Base-by-base conservation (phyloP, 768 basidiomycete species). In the Panaeolus cyanescens region DNA sequence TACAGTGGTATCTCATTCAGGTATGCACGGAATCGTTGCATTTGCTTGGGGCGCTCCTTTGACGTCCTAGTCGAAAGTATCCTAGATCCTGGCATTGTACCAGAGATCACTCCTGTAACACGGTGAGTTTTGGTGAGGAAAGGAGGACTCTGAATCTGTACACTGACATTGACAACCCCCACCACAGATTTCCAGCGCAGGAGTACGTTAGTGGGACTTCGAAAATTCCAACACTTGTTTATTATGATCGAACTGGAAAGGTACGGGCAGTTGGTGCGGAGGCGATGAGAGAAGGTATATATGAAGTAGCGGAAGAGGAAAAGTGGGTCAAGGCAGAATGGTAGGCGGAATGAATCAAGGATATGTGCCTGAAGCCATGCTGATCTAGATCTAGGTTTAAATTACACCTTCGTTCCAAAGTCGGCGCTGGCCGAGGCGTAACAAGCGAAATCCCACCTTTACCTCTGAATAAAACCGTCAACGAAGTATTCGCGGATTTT, bases 401-500 rank as follows among this genome's bases (percentile, higher is more conserved):
- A 42, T 36, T 60, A 5, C 59, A 60, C 30, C 59, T 60, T 12
- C 32, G 54, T 3, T 45, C 59, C 32, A 42, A 58, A 25, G 5
- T 15, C n/a, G 37, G 31, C 3, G 37, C 5, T n/a, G 33, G 28
- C 10, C 4, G n/a, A 54, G 63, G 71, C 9, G 36, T 78, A 33
- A 63, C 59, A 8, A 71, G 75, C 19, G 74, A 79, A 25, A 70
- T 82, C 19, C 80, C 79, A 1, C 64, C 76, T 0, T 73, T 84
- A 9, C 83, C 85, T 3, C 56, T 64, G 8, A 73, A 74, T 62
- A 81, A 74, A 67, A 74, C 75, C 1, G 75, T 77, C 5, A 63
- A 78, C 0, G 74, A 85, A 30, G 71, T 85, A 40, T 77, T 84
- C 25, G 69, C 75, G 0, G 85, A 86, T 63, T 85, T 83, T 57